Evolutionary conservation across 2,329 filamentous ascomycete species (phyloP).

Genomic region (Colletotrichum sojae): DNA sequence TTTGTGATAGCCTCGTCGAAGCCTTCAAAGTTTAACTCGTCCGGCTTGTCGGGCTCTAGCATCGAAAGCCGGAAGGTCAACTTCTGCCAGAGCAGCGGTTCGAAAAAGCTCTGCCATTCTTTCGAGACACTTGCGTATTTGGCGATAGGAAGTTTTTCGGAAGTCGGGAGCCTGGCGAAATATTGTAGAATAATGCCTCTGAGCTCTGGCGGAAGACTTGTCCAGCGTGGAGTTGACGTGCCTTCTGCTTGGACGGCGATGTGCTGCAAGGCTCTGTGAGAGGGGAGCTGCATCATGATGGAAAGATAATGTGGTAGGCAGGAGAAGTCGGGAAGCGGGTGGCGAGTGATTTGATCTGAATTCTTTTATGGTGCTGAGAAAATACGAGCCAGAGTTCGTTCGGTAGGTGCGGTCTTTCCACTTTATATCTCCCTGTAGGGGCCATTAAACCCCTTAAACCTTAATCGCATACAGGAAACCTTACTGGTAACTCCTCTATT

Average conservation of each 20-base stretch:
- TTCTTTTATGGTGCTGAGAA: not conserved
- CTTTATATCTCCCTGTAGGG: no score
- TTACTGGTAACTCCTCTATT: no score
- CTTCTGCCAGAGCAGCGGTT: slow-evolving; percentile 16
- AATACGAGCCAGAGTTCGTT: not conserved
- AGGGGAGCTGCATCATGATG: not conserved
- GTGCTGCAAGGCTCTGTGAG: slow-evolving; percentile 16
- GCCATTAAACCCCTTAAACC: no score
- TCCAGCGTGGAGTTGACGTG: not conserved
- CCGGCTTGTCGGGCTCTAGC: no score
- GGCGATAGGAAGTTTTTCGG: not conserved
- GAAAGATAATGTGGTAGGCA: not conserved
- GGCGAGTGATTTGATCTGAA: not conserved
- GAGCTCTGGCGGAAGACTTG: slow-evolving; percentile 13
- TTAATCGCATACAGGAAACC: no score
- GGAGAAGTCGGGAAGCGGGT: not conserved
- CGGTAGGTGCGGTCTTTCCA: no score
- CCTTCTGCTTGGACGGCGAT: not conserved
- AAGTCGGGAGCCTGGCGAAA: not conserved
- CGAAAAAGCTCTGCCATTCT: slow-evolving; percentile 19
- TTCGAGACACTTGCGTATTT: slow-evolving; percentile 10
- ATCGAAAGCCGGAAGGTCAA: slow-evolving; percentile 8
- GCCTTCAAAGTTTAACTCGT: slow-evolving; percentile 6
- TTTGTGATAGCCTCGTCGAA: not conserved
- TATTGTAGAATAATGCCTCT: not conserved